These are phyloP conservation scores for Pleurotus platypus DNA, from an alignment of 768 basidiomycete genomes.

Conservation along the genomic window DNA sequence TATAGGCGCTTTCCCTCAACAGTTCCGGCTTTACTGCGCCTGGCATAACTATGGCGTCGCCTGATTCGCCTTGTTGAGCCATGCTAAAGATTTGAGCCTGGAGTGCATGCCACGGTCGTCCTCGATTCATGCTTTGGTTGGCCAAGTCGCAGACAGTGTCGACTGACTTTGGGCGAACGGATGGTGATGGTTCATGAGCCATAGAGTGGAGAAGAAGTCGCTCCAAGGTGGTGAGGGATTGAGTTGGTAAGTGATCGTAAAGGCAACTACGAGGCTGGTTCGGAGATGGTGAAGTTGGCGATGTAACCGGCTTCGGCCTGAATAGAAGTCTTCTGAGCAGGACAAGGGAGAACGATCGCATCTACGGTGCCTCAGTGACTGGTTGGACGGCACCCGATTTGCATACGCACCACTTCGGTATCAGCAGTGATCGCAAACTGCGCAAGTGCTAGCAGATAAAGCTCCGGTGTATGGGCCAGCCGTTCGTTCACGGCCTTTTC, in stretches of 20 bases:
- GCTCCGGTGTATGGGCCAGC: constrained; percentile 71
- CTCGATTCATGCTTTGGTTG: constrained; percentile 69
- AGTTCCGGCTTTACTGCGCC: constrained; percentile 18
- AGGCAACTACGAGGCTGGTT: constrained; percentile 46
- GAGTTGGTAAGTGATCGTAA: constrained; percentile 72
- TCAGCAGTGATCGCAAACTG: constrained; percentile 77
- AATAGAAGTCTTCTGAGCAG: constrained; percentile 78
- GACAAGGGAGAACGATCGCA: constrained; percentile 83
- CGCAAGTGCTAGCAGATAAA: constrained; percentile 73
- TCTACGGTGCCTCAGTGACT: constrained; percentile 34
- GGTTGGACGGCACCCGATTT: not conserved
- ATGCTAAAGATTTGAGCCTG: constrained; percentile 71
- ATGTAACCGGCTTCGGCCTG: constrained; percentile 41
- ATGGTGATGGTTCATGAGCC: constrained; percentile 50
- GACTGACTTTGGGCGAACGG: constrained; percentile 67
- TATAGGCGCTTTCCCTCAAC: constrained; percentile 60
- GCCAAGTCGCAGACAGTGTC: constrained; percentile 78
- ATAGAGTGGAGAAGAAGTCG: constrained; percentile 70
- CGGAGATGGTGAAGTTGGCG: constrained; percentile 15
- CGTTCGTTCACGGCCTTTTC: constrained; percentile 82
- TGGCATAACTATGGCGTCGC: constrained; percentile 8
- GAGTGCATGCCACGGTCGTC: constrained; percentile 78
- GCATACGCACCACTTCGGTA: constrained; percentile 67
- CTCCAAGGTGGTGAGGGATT: constrained; percentile 65
- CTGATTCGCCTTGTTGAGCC: constrained; percentile 33